phyloP scores from a whole-genome alignment of 108 stramenopile genomes.

The Cylindrotheca fusiformis region DNA sequence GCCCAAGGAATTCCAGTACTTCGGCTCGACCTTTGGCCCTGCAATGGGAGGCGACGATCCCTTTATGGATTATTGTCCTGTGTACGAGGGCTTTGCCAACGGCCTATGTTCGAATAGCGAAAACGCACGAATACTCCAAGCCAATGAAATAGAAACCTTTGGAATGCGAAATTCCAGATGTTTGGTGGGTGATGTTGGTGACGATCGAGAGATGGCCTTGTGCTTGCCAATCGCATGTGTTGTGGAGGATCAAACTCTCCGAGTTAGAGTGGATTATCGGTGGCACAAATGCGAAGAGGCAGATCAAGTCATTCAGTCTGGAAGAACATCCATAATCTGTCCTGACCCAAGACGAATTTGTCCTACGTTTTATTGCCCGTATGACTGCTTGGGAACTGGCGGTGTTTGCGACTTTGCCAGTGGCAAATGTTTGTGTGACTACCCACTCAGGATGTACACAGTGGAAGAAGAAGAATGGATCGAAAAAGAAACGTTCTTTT shows the following conservation, averaged over 20 bases:
- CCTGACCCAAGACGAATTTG: conserved; percentile 73
- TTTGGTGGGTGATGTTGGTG: conserved; percentile 46
- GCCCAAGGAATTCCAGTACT: conserved; percentile 75
- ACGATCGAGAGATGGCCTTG: conserved; percentile 38
- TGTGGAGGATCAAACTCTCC: conserved; percentile 64
- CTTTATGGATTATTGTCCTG: conserved; percentile 78
- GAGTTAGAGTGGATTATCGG: conserved; percentile 58
- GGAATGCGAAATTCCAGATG: conserved; percentile 73
- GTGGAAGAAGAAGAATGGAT: conserved; percentile 12
- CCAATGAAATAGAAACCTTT: conserved; percentile 56
- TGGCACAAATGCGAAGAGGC: conserved; percentile 65
- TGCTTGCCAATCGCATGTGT: conserved; percentile 84
- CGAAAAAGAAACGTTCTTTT: conserved; percentile 1
- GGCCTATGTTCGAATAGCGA: conserved; percentile 50
- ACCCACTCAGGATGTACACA: background rate
- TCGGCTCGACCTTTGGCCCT: conserved; percentile 45
- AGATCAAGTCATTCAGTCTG: conserved; percentile 54
- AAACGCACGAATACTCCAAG: conserved; percentile 36
- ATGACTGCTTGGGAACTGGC: conserved; percentile 71
- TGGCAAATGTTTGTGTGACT: conserved; percentile 69
- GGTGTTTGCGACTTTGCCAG: conserved; percentile 66
- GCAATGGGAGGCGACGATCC: conserved; percentile 69
- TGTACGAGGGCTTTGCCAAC: conserved; percentile 67
- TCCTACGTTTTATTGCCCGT: conserved; percentile 78
- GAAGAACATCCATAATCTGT: conserved; percentile 47